A percentile compares a stretch with the other conserved stretches of the same genome.
phyloP scores from a whole-genome alignment of 2,329 filamentous ascomycete species.

The Monilinia polystroma region DNA sequence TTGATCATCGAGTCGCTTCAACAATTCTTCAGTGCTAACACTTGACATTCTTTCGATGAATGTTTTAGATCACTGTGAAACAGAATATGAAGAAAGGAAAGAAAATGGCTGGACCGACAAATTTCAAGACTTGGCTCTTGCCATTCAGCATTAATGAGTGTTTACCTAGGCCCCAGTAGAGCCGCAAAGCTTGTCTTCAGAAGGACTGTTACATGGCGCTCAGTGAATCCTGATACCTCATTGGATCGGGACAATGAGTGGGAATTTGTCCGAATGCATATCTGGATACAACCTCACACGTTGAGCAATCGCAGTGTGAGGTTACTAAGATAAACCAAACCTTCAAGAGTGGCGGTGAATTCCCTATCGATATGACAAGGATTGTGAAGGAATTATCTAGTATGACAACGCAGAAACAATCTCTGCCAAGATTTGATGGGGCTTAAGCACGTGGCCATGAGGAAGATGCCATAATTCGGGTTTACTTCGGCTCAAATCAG shows the following conservation, averaged over 20 bases:
- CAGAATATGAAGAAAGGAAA: background rate
- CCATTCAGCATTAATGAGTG: background rate
- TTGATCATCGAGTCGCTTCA: constrained; percentile 34
- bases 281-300: background rate
- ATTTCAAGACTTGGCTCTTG: background rate
- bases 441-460: background rate
- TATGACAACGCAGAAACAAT: constrained; percentile 13
- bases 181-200: constrained; percentile 8
- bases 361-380: constrained; percentile 8
- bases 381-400: background rate
- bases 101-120: constrained; percentile 11
- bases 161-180: constrained; percentile 6
- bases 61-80: constrained; percentile 2
- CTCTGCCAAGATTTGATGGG: constrained; percentile 7
- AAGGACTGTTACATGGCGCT: background rate
- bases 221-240: background rate
- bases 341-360: constrained; percentile 18
- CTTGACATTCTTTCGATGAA: constrained; percentile 7
- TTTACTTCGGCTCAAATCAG: background rate
- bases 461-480: background rate
- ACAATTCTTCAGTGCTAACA: constrained; percentile 30
- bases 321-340: background rate
- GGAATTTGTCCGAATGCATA: background rate
- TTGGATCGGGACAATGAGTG: constrained; percentile 11
- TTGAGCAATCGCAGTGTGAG: background rate